These are phyloP conservation scores for Ceratocystiopsis minuta DNA, from an alignment of 2,329 filamentous ascomycete species.

Conservation along the genomic window DNA sequence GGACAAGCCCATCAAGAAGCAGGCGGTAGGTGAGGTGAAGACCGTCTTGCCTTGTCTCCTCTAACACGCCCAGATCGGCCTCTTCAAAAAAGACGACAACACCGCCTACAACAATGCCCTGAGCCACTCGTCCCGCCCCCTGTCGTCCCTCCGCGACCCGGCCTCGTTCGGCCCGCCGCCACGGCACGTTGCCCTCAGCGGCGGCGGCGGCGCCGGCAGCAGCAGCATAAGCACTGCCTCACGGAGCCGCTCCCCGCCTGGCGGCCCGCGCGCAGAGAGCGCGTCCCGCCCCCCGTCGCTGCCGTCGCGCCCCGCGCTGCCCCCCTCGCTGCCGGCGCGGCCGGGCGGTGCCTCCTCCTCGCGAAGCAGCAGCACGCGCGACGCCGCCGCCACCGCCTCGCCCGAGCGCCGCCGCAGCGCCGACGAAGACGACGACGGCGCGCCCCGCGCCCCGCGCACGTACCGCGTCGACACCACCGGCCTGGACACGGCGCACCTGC, in stretches of 20 bases:
- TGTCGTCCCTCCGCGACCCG: conserved; percentile 58
- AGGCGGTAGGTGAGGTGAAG: conserved; percentile 25
- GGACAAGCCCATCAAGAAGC: conserved; percentile 22
- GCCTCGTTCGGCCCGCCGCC: conserved; percentile 65
- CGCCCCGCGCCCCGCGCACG: conserved; percentile 37
- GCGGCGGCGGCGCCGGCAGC: conserved; percentile 12
- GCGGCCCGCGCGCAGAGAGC: neutral
- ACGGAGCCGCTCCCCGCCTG: neutral
- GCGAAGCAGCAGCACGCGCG: too few species aligned
- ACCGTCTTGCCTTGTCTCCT: too few species aligned
- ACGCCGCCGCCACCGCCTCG: too few species aligned
- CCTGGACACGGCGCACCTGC: conserved; percentile 47
- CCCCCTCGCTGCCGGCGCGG: neutral
- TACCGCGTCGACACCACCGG: conserved; percentile 56
- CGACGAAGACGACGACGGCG: conserved; percentile 12
- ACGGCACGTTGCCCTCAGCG: conserved; percentile 28
- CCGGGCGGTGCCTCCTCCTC: neutral
- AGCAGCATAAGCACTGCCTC: neutral
- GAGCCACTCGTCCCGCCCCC: conserved; percentile 33
- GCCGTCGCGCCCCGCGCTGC: neutral
- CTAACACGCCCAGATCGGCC: conserved; percentile 5
- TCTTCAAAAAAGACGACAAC: conserved; percentile 16
- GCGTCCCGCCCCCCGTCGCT: neutral
- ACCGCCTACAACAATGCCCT: conserved; percentile 13
- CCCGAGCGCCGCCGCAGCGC: too few species aligned